A percentile compares a stretch with the other conserved stretches of the same genome.
These are phyloP conservation scores for Nasturtium officinale DNA, from an alignment of 345 rosid genomes.

Conservation along the genomic window DNA sequence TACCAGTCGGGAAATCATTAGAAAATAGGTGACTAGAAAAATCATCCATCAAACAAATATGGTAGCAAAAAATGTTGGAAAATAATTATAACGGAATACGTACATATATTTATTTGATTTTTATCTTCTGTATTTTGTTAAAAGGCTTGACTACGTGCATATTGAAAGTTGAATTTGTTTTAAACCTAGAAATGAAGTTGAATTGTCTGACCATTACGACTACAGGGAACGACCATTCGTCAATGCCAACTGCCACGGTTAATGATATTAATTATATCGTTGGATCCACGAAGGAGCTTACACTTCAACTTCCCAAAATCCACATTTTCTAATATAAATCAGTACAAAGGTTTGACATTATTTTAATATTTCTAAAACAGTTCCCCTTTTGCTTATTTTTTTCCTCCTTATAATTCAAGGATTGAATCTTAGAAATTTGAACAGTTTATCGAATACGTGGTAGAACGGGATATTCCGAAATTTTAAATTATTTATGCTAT, in stretches of 20 bases:
- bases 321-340: neutral
- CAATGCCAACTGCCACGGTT: constrained; percentile 24
- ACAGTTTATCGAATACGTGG: neutral
- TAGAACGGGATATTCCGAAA: neutral
- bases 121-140: too few species aligned
- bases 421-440: neutral
- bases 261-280: constrained; percentile 1
- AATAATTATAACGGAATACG: neutral
- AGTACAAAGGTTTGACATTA: neutral
- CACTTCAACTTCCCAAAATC: constrained; percentile 21
- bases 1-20: too few species aligned
- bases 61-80: neutral
- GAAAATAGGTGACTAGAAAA: too few species aligned
- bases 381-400: neutral
- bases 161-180: constrained; percentile 12
- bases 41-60: neutral
- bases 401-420: neutral
- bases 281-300: constrained; percentile 27
- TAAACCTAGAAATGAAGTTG: constrained; percentile 25
- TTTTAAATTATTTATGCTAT: too few species aligned
- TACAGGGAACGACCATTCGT: constrained; percentile 22
- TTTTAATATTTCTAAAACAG: neutral
- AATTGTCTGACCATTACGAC: constrained; percentile 30
- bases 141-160: too few species aligned
- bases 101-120: too few species aligned